Base-by-base conservation (phyloP, 2,329 filamentous ascomycete species). In the Rhynchosporium graminicola region DNA sequence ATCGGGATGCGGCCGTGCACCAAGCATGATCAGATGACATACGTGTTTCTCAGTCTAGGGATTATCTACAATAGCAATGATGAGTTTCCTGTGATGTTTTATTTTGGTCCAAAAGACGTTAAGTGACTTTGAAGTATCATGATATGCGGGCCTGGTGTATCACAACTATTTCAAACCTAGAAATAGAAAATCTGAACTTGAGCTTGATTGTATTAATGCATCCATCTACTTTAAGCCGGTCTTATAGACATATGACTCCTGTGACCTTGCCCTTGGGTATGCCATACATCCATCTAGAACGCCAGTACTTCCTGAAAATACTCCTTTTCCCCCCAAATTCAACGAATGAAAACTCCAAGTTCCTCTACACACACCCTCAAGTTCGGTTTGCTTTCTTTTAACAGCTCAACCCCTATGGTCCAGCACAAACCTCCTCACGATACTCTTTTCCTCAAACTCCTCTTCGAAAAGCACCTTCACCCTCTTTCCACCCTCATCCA, bases 401-500 rank as follows among this genome's bases (percentile, higher is more conserved):
- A 46, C 26, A 9, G 15, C 40, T 60, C 63, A 73, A 4, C 70
- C 71, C 40, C 68, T 72, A 69, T 90, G 89, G 71, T 94, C 90
- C 57, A 94, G 82, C 8, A 94, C 90, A 73, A 90, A 90, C 56
- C 90, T 82, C 63, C 88, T 80, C 69, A 90, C 89, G 29, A 94
- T 90, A 67, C 89, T 84, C 28, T 83, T 66, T 87, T 91, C 69
- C 86, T 87, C 88, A 72, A 91, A 89, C 70, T 92, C 89, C 13
- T 90, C 90, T 73, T 94, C 91, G 70, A 94, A 94, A 66, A 90
- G 87, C 67, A 94, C 78, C 61, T 83, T 83, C 47, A 88, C 85
- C 64, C 81, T 82, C 72, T 74, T 45, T 62, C 78, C 78, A 61
- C 87, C 79, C 8, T 72, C 69, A 13, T 71, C 59, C 80, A 84